Conservation (phyloP, 1,284 basidiomycete genomes). For the Termitomyces sp. region DNA sequence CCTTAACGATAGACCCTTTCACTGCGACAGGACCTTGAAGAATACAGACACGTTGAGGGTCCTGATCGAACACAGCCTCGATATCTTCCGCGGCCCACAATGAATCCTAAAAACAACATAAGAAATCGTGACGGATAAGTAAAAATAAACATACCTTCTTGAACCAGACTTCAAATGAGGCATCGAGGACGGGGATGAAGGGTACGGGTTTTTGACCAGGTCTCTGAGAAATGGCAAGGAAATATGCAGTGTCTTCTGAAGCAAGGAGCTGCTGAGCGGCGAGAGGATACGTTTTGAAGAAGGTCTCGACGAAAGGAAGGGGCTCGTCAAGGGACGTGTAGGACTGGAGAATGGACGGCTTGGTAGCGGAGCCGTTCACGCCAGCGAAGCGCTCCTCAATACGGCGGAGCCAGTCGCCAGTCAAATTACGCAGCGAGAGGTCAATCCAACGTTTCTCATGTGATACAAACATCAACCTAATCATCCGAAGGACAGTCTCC, state of each 20-base stretch:
- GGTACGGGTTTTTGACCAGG: slow-evolving; percentile 98
- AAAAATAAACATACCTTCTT: slow-evolving; percentile 68
- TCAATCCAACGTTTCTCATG: slow-evolving; percentile 96
- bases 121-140: neutral
- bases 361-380: slow-evolving; percentile 71
- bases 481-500: slow-evolving; percentile 88
- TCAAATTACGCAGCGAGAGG: slow-evolving; percentile 86
- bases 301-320: slow-evolving; percentile 68
- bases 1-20: slow-evolving; percentile 82
- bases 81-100: slow-evolving; percentile 98
- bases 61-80: slow-evolving; percentile 97
- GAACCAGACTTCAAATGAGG: slow-evolving; percentile 95
- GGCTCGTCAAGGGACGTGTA: slow-evolving; percentile 86
- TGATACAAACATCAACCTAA: slow-evolving; percentile 88
- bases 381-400: slow-evolving; percentile 98
- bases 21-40: slow-evolving; percentile 95
- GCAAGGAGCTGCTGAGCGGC: slow-evolving; percentile 85
- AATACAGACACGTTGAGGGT: slow-evolving; percentile 96
- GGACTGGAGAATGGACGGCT: slow-evolving; percentile 87
- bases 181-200: slow-evolving; percentile 96
- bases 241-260: slow-evolving; percentile 94
- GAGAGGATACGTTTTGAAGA: slow-evolving; percentile 83
- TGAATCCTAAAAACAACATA: slow-evolving; percentile 63
- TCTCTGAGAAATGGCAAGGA: slow-evolving; percentile 91
- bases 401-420: slow-evolving; percentile 95